These are phyloP conservation scores for Candida tibetensis DNA, from an alignment of 805 yeast genomes.

Conservation along the genomic window DNA sequence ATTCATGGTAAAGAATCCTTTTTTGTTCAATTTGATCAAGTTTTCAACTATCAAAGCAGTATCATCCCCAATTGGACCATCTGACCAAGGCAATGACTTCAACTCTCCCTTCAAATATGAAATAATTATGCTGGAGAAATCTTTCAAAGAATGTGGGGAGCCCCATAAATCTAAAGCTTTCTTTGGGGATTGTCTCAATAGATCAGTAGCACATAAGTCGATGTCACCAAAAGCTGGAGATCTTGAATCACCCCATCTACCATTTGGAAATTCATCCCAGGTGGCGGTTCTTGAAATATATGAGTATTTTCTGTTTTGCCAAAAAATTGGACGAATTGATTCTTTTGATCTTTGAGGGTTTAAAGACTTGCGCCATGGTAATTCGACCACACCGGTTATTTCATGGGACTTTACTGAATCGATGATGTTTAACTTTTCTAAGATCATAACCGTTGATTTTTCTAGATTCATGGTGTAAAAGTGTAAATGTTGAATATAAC, in stretches of 20 bases:
- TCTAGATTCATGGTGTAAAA: slow-evolving; percentile 98
- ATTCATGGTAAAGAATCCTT: slow-evolving; percentile 77
- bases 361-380: slow-evolving; percentile 92
- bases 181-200: slow-evolving; percentile 78
- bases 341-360: slow-evolving; percentile 78
- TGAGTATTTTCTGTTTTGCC: slow-evolving; percentile 91
- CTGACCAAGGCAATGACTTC: slow-evolving; percentile 89
- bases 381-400: slow-evolving; percentile 37
- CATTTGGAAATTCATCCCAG: slow-evolving; percentile 99
- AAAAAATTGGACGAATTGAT: slow-evolving; percentile 88
- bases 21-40: slow-evolving; percentile 60
- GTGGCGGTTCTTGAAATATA: slow-evolving; percentile 85
- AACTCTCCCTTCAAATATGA: slow-evolving; percentile 70
- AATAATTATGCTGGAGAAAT: slow-evolving; percentile 61
- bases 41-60: slow-evolving; percentile 58
- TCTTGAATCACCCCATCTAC: slow-evolving; percentile 97
- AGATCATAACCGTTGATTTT: slow-evolving; percentile 81
- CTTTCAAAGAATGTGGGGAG: slow-evolving; percentile 57
- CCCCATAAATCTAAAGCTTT: slow-evolving; percentile 90
- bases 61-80: slow-evolving; percentile 81
- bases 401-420: slow-evolving; percentile 40
- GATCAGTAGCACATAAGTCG: slow-evolving; percentile 73
- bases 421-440: slow-evolving; percentile 67
- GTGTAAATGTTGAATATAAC: slow-evolving; percentile 80
- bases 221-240: slow-evolving; percentile 96